Conservation (phyloP, 441 rosid genomes). For the Aquilaria agallochum region DNA sequence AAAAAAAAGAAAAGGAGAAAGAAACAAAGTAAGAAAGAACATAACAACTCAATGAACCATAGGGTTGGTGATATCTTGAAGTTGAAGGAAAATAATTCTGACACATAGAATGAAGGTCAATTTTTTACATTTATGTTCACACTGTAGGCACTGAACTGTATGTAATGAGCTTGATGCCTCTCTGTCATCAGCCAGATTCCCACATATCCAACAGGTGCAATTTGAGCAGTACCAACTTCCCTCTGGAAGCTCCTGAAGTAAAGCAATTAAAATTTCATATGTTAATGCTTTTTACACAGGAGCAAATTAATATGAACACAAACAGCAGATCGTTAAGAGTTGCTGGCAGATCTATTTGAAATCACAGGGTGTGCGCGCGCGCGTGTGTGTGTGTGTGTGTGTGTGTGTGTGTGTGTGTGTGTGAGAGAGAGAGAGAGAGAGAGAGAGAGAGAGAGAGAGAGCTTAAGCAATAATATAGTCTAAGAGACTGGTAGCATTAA, state of each 20-base stretch:
- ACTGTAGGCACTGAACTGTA: slow-evolving; percentile 75
- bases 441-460: no score
- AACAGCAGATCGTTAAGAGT: no score
- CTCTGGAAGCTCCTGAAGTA: slow-evolving; percentile 81
- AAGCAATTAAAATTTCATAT: slow-evolving; percentile 2
- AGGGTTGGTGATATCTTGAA: slow-evolving; percentile 9
- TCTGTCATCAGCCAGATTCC: slow-evolving; percentile 59
- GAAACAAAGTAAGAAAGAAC: slow-evolving; percentile 7
- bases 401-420: no score
- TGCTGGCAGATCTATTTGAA: no score
- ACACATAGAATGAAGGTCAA: slow-evolving; percentile 15
- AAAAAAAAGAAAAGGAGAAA: slow-evolving; percentile 17
- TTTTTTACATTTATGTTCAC: slow-evolving; percentile 85
- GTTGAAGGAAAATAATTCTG: slow-evolving; percentile 11
- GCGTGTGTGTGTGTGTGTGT: no score
- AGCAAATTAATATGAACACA: no score
- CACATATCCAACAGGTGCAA: slow-evolving; percentile 87
- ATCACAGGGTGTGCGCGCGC: no score
- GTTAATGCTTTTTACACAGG: no score
- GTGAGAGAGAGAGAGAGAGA: no score
- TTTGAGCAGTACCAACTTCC: slow-evolving; percentile 93
- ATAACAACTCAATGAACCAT: no score
- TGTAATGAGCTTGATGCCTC: slow-evolving; percentile 33
- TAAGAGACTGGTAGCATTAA: no score
- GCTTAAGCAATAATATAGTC: no score